Evolutionary conservation across 2,329 filamentous ascomycete genomes (phyloP).

Genomic region (Ceratocystis cubensis): DNA sequence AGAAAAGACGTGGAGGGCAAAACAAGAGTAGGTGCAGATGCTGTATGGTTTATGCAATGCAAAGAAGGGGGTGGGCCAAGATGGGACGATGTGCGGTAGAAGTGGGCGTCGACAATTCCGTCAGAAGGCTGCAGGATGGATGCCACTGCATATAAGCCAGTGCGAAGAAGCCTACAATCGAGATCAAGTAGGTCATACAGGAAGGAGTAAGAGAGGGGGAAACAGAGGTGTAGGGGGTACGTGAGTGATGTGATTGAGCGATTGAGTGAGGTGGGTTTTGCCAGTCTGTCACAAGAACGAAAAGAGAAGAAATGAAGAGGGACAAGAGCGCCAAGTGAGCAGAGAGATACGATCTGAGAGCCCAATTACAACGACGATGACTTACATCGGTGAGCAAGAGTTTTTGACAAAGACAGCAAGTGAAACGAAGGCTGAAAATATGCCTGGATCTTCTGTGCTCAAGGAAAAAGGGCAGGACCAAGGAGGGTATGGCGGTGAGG

Average conservation of each 20-base stretch:
- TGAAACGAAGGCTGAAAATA: neutral
- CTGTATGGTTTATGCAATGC: slow-evolving; percentile 1
- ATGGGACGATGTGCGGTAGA: slow-evolving; percentile 4
- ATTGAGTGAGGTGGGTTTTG: neutral
- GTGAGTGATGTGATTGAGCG: neutral
- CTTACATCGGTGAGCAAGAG: neutral
- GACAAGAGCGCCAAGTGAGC: neutral
- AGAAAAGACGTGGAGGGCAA: neutral
- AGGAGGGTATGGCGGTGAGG: neutral
- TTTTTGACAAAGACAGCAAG: neutral
- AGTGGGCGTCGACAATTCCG: slow-evolving; percentile 3
- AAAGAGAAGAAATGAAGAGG: neutral
- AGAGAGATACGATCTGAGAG: neutral
- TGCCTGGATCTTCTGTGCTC: neutral
- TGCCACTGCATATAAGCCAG: slow-evolving; percentile 4
- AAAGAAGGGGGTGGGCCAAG: slow-evolving; percentile 8
- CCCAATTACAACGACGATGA: neutral
- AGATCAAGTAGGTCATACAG: slow-evolving; percentile 5
- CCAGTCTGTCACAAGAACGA: neutral
- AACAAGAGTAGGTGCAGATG: neutral
- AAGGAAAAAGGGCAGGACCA: neutral
- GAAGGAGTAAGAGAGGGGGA: neutral
- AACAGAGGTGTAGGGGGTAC: neutral
- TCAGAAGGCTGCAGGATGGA: neutral
- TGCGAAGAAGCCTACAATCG: slow-evolving; percentile 1